Conservation (phyloP, 371 early-diverging fungal species). For the Gilbertella persicaria region DNA sequence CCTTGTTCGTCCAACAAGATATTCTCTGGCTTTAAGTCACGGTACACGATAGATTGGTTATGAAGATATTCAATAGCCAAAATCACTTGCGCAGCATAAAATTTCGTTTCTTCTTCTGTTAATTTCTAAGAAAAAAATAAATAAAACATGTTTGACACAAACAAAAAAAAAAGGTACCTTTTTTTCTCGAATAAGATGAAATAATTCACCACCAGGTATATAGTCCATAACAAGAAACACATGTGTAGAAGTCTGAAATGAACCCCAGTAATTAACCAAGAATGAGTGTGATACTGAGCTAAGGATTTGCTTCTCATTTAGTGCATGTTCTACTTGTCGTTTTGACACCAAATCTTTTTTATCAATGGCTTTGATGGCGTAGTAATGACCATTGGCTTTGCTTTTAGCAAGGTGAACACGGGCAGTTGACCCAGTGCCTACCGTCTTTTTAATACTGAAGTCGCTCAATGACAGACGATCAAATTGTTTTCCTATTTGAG, state of each 20-base stretch:
- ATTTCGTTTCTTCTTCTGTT: slow-evolving; percentile 82
- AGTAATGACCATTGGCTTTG: slow-evolving; percentile 64
- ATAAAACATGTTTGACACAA: not conserved
- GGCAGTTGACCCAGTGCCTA: slow-evolving; percentile 95
- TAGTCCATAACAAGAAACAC: slow-evolving; percentile 94
- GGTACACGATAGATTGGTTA: slow-evolving; percentile 82
- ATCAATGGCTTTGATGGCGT: slow-evolving; percentile 86
- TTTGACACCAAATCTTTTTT: slow-evolving; percentile 89
- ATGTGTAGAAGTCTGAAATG: slow-evolving; percentile 83
- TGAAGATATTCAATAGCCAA: slow-evolving; percentile 88
- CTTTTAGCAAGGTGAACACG: slow-evolving; percentile 83
- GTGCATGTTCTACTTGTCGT: slow-evolving; percentile 86
- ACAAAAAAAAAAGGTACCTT: slow-evolving; percentile 3
- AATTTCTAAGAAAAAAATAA: slow-evolving; percentile 55
- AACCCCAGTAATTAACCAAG: slow-evolving; percentile 84
- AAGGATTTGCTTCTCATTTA: slow-evolving; percentile 82
- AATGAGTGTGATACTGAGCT: slow-evolving; percentile 78
- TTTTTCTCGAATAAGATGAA: slow-evolving; percentile 64
- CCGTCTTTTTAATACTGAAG: not conserved
- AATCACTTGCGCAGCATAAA: slow-evolving; percentile 74
- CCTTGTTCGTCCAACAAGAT: slow-evolving; percentile 86
- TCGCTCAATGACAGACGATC: not conserved
- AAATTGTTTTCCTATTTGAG: not conserved
- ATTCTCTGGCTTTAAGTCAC: slow-evolving; percentile 96
- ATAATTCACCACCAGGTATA: slow-evolving; percentile 91